Base-by-base conservation (phyloP, 2,329 filamentous ascomycete genomes). In the Beauveria sp. region DNA sequence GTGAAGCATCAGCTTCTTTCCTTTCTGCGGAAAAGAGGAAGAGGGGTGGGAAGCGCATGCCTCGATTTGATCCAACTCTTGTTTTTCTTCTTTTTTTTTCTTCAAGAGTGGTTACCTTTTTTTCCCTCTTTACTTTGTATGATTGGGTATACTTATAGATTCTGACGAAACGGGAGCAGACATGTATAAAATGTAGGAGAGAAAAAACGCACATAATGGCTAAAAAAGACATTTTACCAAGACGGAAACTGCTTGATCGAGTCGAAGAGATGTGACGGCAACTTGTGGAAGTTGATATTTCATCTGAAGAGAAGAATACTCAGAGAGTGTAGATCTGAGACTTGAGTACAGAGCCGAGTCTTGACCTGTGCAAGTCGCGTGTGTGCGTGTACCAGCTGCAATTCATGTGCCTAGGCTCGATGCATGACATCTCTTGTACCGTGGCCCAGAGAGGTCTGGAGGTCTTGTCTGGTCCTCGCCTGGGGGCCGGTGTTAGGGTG, bases 101-200 rank as follows among this genome's bases (percentile, higher is more conserved):
- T 24, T 26, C 50, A 38, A 51, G 46, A 42, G 56, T 59, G 22
- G 31, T 22, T 2, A 9, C 20, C 51, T 26, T 16, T 45, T 26
- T 50, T 45, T 43, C 24, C 16, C 5, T n/a, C 18, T 38, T 38
- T 38, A 38, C 34, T 38, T 43, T 26, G 56, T 60, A 60, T 60
- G 56, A 60, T 58, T 58, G 55, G 54, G 55, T 40, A 45, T 51
- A 31, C 10, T 60, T 38, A 51, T 60, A 60, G 56, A 60, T 52
- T 38, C 14, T 52, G 56, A 60, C 52, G 56, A 52, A 42, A 52
- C 51, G 38, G 56, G 38, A 49, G 43, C 55, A 24, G 48, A 58
- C 20, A 40, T 52, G 38, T 45, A 45, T 45, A 60, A 60, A 59
- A 51, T n/a, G 28, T 20, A 60, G 38, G 28, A 60, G 56, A 42